Evolutionary conservation across 306 rosid genomes (phyloP).

Genomic region (Acacia crassicarpa): DNA sequence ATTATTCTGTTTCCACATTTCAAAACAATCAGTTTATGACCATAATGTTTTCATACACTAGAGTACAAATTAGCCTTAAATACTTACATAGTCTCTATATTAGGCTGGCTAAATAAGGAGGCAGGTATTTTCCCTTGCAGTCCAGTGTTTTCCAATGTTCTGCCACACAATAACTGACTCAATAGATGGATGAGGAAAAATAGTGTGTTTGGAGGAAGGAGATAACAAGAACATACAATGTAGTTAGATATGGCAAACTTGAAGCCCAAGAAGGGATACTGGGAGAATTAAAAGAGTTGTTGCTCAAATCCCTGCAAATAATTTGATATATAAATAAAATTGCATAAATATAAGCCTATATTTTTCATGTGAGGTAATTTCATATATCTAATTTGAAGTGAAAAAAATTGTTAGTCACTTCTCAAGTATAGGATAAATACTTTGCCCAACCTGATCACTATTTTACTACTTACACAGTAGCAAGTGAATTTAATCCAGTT

Average conservation of each 20-base stretch:
- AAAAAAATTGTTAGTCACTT: neutral
- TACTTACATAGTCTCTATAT: slow-evolving; percentile 45
- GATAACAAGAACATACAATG: slow-evolving; percentile 50
- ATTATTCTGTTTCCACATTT: slow-evolving; percentile 39
- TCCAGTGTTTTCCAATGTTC: slow-evolving; percentile 38
- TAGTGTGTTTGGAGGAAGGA: slow-evolving; percentile 12
- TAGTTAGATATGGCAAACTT: slow-evolving; percentile 39
- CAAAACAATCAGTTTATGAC: slow-evolving; percentile 11
- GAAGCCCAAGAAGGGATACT: slow-evolving; percentile 57
- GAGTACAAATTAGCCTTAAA: neutral
- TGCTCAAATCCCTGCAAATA: slow-evolving; percentile 57
- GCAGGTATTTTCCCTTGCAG: slow-evolving; percentile 38
- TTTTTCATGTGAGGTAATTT: neutral
- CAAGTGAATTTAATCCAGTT: slow-evolving; percentile 41
- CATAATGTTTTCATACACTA: slow-evolving; percentile 11
- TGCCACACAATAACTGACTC: slow-evolving; percentile 2
- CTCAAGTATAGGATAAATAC: neutral
- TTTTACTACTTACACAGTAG: slow-evolving; percentile 50
- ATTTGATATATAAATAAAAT: slow-evolving; percentile 6
- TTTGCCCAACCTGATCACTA: neutral
- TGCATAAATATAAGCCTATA: slow-evolving; percentile 9
- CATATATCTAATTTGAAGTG: neutral
- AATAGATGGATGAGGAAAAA: neutral
- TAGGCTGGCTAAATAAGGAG: slow-evolving; percentile 37
- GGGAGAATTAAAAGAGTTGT: slow-evolving; percentile 48